A percentile compares a stretch with the other conserved stretches of the same genome.
Evolutionary conservation across 2,329 filamentous ascomycete species (phyloP).

Genomic region (Magnaporthiopsis incrustans): DNA sequence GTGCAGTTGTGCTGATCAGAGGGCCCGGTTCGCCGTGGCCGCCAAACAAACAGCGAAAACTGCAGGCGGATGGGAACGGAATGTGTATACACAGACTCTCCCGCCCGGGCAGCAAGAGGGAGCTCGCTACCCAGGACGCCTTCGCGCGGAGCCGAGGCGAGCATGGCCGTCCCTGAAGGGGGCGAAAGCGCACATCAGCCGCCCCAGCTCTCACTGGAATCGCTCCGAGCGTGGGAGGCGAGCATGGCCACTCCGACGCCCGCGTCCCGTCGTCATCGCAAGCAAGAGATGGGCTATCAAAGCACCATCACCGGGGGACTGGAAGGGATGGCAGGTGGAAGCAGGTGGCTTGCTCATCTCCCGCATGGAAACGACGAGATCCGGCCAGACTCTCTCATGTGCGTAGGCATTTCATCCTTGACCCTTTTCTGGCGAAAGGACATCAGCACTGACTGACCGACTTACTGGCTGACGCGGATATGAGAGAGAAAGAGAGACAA

Average conservation of each 20-base stretch:
- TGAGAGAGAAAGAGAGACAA: too few relatives aligned
- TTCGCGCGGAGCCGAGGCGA: neutral
- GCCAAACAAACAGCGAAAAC: neutral
- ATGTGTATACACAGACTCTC: neutral
- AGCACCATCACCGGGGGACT: neutral
- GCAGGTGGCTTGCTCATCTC: neutral
- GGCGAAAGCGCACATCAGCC: neutral
- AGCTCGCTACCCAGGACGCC: neutral
- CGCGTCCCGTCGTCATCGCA: neutral
- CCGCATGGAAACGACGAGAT: neutral
- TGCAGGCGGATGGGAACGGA: neutral
- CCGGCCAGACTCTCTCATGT: neutral
- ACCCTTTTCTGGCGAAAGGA: neutral
- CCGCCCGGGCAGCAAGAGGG: neutral
- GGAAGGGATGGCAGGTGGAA: neutral
- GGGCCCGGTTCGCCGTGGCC: too few relatives aligned
- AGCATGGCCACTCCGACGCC: neutral
- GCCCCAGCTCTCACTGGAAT: neutral
- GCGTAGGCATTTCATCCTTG: neutral
- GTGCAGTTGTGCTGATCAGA: neutral
- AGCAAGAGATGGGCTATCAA: neutral
- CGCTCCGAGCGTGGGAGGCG: neutral
- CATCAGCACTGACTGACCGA: neutral
- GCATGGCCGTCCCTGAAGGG: neutral
- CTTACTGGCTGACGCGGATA: neutral